Evolutionary conservation across 768 basidiomycete genomes (phyloP).

Genomic region (Lactarius indigo): DNA sequence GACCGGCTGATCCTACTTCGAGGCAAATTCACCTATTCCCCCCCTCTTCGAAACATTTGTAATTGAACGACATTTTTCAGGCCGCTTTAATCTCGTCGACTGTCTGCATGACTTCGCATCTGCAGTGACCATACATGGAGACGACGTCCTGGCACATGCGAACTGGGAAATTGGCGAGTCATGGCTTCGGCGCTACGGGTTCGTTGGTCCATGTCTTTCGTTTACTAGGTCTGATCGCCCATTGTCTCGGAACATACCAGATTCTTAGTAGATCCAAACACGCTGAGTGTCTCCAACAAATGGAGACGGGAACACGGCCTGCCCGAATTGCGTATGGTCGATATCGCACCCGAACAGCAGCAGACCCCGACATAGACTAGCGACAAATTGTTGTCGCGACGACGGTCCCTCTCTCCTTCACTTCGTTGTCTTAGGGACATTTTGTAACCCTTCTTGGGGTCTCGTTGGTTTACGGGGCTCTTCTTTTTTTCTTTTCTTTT

Average conservation of each 20-base stretch:
- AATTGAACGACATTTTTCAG: conserved; percentile 37
- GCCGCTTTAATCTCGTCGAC: conserved; percentile 75
- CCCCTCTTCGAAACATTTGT: not conserved
- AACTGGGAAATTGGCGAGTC: conserved; percentile 89
- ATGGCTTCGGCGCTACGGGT: conserved; percentile 85
- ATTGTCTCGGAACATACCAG: conserved; percentile 37
- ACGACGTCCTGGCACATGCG: conserved; percentile 83
- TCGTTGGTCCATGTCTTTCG: conserved; percentile 28
- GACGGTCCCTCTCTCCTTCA: not conserved
- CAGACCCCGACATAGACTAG: conserved; percentile 13
- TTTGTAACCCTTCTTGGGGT: not conserved
- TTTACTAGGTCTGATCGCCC: not conserved
- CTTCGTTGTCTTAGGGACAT: not conserved
- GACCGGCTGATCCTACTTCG: conserved; percentile 88
- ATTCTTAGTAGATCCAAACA: conserved; percentile 72
- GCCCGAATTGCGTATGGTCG: conserved; percentile 56
- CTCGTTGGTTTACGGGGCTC: not conserved
- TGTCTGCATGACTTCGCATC: conserved; percentile 70
- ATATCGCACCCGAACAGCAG: conserved; percentile 38
- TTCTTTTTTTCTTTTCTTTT: not conserved
- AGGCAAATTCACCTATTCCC: conserved; percentile 40
- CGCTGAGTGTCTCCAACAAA: conserved; percentile 71
- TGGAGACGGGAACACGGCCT: conserved; percentile 87
- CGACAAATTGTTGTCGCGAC: not conserved
- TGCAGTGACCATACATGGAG: conserved; percentile 76